These are phyloP conservation scores for Tieghemostelium lacteum DNA, from an alignment of 78 protist species.

Conservation along the genomic window DNA sequence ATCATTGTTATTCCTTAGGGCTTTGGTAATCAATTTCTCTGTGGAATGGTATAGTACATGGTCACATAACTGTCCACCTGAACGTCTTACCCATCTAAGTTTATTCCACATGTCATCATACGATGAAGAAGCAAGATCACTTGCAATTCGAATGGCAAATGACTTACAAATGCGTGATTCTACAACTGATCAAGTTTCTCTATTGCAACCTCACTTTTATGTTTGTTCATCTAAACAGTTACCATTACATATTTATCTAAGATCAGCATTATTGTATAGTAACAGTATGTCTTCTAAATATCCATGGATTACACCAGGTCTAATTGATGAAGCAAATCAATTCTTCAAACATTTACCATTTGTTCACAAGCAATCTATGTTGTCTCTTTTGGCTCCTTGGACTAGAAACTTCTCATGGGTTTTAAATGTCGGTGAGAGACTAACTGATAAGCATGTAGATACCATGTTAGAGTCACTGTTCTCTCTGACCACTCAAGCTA, in stretches of 20 bases:
- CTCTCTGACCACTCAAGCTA: conserved; percentile 34
- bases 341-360: conserved; percentile 29
- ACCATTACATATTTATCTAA: conserved; percentile 17
- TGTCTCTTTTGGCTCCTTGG: conserved; percentile 66
- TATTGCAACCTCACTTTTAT: conserved; percentile 18
- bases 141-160: conserved; percentile 35
- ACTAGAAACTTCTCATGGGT: conserved; percentile 59
- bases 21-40: conserved; percentile 36
- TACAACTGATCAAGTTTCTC: conserved; percentile 6
- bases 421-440: conserved; percentile 11
- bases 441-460: not conserved
- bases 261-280: conserved; percentile 27
- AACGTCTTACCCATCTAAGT: conserved; percentile 6
- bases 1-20: conserved; percentile 30
- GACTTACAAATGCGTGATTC: conserved; percentile 22
- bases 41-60: conserved; percentile 6
- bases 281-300: conserved; percentile 34
- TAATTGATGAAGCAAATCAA: conserved; percentile 37
- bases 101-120: conserved; percentile 59
- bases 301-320: conserved; percentile 57
- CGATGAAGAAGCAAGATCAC: conserved; percentile 33
- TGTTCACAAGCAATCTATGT: not conserved
- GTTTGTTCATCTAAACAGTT: not conserved
- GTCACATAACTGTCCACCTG: conserved; percentile 59
- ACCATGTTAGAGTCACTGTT: conserved; percentile 34